Evolutionary conservation across 768 basidiomycete genomes (phyloP), one percentile per base, ranked within the genome.

Genomic region (Dentipellis sp.): DNA sequence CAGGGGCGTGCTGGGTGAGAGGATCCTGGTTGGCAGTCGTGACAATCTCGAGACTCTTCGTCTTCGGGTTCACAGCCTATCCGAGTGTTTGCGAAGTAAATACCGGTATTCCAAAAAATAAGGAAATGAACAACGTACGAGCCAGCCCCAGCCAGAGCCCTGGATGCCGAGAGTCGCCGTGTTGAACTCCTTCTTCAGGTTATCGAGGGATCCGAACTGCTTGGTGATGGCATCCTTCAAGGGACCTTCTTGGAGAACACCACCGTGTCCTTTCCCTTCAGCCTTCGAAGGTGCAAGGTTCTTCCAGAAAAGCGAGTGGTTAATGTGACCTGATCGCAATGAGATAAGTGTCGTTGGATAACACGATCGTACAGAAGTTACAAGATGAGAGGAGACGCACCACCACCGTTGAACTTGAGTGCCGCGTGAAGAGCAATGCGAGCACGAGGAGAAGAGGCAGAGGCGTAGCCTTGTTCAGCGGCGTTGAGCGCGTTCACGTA

Each of bases 121-220:
- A 42, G 53, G 53, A 60, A 11, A 53, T 17, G 36, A 23, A 29
- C 29, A 42, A 74, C 78, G 59, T 62, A 86, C 92, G 57, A 99
- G 79, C 97, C 97, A 99, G 47, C 94, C 95, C 97, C 97, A 99
- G 1, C 97, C 97, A 62, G 89, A 92, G 23, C 97, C 97, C 72
- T 99, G 97, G 54, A 99, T 88, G 53, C 79, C 93, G 35, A 88
- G 92, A 22, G 95, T 95, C 59, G 79, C 79, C 22, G 93, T 72
- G 71, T 95, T 97, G 70, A 97, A 81, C 59, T 79, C 77, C 63
- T 83, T 86, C 77, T 95, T 94, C 69, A 98, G 84, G 21, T 52
- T 81, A 11, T 94, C 93, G 53, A 97, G 73, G 3, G 86, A 86
- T 10, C 94, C 94, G 66, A 97, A 99, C 63, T 89, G 86, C 46